Evolutionary conservation across 352 stramenopile species (phyloP), one percentile per base, ranked within the genome.

Genomic region (Pythium aristosporum): DNA sequence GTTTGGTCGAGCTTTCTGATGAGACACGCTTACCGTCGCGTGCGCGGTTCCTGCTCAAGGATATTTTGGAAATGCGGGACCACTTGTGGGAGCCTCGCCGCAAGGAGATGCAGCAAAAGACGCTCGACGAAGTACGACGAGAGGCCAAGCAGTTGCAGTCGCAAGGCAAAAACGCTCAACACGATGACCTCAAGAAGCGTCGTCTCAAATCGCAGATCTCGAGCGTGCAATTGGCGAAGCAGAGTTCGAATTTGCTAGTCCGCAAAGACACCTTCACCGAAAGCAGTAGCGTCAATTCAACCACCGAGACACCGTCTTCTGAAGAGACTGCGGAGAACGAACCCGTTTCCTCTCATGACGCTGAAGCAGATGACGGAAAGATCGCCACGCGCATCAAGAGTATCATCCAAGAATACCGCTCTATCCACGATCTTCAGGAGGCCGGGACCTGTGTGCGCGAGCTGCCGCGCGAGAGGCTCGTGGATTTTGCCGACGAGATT

Each of bases 31-130:
- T 96, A 36, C 73, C 82, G 6, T 96, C 88, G 8, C 81, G 88
- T 37, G 71, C 80, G 30, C 82, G 86, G 15, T 96, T 96, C 66
- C 55, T 96, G 47, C 55, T 95, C 11, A 94, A 93, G 63, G 88
- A 96, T 67, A 47, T 95, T 2, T 39, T 96, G 5, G 88, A 96
- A 71, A 91, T 90, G 68, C 70, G 86, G 53, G 88, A 95, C 36
- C 83, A 95, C 65, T 80, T 91, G 72, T 96, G 88, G 88, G 82
- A 94, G 43, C 88, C 88, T 52, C 77, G 88, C 20, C 84, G 88
- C 20, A 89, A 92, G 76, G 86, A 94, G 68, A 71, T 96, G 58
- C 88, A 96, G 73, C 82, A 95, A 54, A 91, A 94, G 57, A 95
- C 88, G 2, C 70, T 96, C 34, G 81, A 93, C 0, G 85, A 96